Conservation (phyloP, 2,329 filamentous ascomycete species). For the Colletotrichum gigasporum region DNA sequence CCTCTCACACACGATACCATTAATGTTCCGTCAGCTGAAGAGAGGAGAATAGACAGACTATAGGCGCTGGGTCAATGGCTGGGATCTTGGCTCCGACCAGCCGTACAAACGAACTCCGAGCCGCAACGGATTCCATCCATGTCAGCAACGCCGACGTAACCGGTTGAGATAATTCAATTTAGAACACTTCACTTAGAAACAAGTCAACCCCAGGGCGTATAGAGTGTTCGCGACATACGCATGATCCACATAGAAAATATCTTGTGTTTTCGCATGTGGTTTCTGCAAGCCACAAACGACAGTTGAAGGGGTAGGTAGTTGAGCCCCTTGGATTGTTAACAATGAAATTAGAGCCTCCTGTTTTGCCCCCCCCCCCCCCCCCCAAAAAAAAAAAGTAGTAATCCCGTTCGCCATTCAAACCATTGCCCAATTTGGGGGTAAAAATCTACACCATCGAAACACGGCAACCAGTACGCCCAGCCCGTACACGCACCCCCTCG, state of each 20-base stretch:
- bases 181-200: too few species aligned
- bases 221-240: not conserved
- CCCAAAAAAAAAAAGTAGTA: slow-evolving; percentile 14
- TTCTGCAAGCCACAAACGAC: slow-evolving; percentile 18
- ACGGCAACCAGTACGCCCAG: slow-evolving; percentile 2
- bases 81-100: too few species aligned
- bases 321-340: slow-evolving; percentile 5
- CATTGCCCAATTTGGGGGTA: slow-evolving; percentile 26
- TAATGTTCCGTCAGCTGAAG: too few species aligned
- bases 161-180: too few species aligned
- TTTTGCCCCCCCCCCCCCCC: slow-evolving; percentile 30
- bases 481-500: slow-evolving; percentile 3
- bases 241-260: not conserved
- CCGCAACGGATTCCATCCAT: too few species aligned
- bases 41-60: too few species aligned
- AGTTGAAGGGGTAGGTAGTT: not conserved
- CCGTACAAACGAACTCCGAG: too few species aligned
- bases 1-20: too few species aligned
- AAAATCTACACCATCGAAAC: slow-evolving; percentile 19
- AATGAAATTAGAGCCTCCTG: slow-evolving; percentile 13
- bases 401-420: slow-evolving; percentile 29
- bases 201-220: too few species aligned
- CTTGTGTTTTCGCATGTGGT: slow-evolving; percentile 15
- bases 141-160: too few species aligned
- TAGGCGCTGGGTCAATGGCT: too few species aligned